Evolutionary conservation across 495 filamentous ascomycete genomes (phyloP), one percentile per base, ranked within the genome.

Genomic region (Wilcoxina mikolae): DNA sequence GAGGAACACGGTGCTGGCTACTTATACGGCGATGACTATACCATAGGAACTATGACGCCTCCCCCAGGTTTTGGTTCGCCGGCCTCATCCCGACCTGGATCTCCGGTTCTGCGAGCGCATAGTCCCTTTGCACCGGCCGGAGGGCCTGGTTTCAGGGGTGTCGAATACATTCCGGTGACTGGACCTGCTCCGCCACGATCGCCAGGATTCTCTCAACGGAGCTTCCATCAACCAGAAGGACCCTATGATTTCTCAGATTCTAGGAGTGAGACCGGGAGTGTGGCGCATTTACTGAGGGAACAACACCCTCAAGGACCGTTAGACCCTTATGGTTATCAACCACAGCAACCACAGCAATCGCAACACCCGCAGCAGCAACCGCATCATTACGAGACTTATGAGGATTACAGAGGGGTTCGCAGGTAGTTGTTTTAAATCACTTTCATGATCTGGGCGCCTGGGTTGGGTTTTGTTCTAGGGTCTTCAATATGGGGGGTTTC

Each of bases 1-100:
- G 84, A 85, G 7, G 87, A 94, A 44, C 81, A 85, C 60, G 87
- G 87, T 18, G 90, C 85, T 9, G 81, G 83, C 23, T 76, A 48
- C 10, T 51, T 56, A 10, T 55, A 55, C 41, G 70, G 70, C n/a
- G 70, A 71, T 55, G 38, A 29, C 31, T 11, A 22, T 2, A 55
- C 20, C 11, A 54, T 50, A n/a, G 61, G 61, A 18, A 61, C 55
- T 11, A 60, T 58, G 27, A 63, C 61, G 10, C 61, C 61, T n/a
- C 61, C 53, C 38, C 26, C 46, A 28, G 55, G 58, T 2, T 61
- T 65, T 29, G 58, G 55, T 3, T 65, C 61, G 17, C 62, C 62
- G 4, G 56, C 55, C 35, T 56, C 42, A n/a, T 65, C 61, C 4
- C 57, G 62, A 22, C 62, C 62, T 9, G 52, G 58, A 10, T 56